phyloP scores from a whole-genome alignment of 1,284 basidiomycete species.

The Cryptococcus maquisensis region DNA sequence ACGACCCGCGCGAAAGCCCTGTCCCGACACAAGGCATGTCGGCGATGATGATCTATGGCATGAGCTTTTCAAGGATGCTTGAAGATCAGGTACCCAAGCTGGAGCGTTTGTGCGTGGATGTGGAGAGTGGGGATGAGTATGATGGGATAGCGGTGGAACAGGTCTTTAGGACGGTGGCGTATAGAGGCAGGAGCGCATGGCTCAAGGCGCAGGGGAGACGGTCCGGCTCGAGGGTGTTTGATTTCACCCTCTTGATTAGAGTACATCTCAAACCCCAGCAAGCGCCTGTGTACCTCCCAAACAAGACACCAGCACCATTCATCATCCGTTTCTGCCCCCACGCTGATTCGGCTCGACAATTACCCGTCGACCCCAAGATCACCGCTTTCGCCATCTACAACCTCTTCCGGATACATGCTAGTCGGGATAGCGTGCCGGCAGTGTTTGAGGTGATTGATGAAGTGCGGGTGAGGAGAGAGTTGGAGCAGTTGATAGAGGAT shows the following conservation, averaged over 20 bases:
- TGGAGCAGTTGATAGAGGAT: conserved; percentile 1
- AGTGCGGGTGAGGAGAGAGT: neutral
- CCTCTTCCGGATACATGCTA: neutral
- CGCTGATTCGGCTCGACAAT: neutral
- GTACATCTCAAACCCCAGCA: conserved; percentile 1
- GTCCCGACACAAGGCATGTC: neutral
- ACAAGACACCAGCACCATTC: neutral
- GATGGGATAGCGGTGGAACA: neutral
- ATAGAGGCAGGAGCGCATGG: neutral
- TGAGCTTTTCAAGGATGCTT: neutral
- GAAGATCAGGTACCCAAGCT: neutral
- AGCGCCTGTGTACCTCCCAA: neutral
- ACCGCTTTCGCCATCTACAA: conserved; percentile 1
- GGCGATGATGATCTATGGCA: neutral
- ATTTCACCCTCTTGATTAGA: neutral
- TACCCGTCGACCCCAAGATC: neutral
- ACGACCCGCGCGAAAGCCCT: neutral
- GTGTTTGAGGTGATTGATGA: neutral
- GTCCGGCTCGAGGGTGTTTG: neutral
- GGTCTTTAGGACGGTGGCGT: neutral
- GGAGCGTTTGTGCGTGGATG: neutral
- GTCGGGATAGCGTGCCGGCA: neutral
- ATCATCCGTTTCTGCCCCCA: neutral
- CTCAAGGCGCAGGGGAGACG: neutral
- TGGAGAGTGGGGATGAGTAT: neutral